phyloP scores from a whole-genome alignment of 768 basidiomycete species.

The Phaeotremella skinneri region DNA sequence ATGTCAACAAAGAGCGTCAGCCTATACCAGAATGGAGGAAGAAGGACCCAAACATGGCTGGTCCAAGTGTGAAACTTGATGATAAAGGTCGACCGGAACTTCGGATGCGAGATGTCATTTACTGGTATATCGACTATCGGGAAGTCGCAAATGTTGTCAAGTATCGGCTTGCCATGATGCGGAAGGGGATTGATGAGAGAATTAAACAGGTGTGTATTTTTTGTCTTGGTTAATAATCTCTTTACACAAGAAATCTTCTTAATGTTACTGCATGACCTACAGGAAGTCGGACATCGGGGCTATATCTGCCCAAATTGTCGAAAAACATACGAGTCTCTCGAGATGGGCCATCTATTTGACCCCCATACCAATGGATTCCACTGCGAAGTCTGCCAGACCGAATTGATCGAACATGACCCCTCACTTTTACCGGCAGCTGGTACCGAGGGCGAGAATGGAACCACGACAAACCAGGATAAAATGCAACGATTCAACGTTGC shows the following conservation, averaged over 20 bases:
- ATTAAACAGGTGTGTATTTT: conserved; percentile 70
- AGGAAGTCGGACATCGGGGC: conserved; percentile 98
- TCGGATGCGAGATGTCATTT: conserved; percentile 81
- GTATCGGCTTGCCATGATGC: conserved; percentile 93
- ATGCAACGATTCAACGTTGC: conserved; percentile 94
- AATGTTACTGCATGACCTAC: neutral
- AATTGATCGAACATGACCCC: conserved; percentile 88
- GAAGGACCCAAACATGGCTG: conserved; percentile 11
- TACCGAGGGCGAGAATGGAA: conserved; percentile 57
- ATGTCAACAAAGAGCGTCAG: conserved; percentile 44
- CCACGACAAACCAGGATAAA: conserved; percentile 68
- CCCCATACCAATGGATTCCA: conserved; percentile 63
- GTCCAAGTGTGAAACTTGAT: conserved; percentile 13
- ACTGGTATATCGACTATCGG: conserved; percentile 95
- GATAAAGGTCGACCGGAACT: conserved; percentile 63
- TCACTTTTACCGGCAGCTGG: conserved; percentile 56
- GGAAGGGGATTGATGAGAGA: conserved; percentile 79
- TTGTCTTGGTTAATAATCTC: neutral
- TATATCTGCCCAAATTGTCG: conserved; percentile 90
- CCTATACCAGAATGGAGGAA: conserved; percentile 33
- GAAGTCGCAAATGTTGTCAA: conserved; percentile 96
- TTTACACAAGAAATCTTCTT: neutral
- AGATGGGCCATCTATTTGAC: conserved; percentile 80
- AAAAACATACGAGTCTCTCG: conserved; percentile 77
- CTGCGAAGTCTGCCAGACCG: conserved; percentile 80